Conservation (phyloP, 257 asterid genomes). For the Nyctanthes arbortristis region DNA sequence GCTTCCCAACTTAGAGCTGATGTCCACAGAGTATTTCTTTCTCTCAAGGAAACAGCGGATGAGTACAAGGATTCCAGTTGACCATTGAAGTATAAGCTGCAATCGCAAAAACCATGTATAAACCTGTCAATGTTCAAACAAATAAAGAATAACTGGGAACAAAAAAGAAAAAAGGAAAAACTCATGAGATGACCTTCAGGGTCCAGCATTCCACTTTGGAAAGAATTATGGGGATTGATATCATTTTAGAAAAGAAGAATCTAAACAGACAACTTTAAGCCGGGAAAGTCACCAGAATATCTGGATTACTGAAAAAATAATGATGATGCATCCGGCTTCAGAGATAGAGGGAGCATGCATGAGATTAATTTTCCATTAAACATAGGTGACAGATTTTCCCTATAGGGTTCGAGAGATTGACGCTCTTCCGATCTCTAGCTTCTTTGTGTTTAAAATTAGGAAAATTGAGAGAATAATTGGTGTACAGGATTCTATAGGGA, state of each 20-base stretch:
- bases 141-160: neutral
- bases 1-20: constrained; percentile 91
- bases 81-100: constrained; percentile 99
- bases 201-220: neutral
- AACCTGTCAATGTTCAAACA: neutral
- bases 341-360: neutral
- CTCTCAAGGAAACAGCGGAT: constrained; percentile 81
- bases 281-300: neutral
- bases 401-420: neutral
- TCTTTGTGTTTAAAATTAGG: neutral
- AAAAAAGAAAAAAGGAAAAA: no score
- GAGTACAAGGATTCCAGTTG: constrained; percentile 84
- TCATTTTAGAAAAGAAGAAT: neutral
- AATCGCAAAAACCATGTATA: constrained; percentile 32
- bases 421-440: neutral
- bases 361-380: neutral
- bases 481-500: neutral
- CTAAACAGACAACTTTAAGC: neutral
- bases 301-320: neutral
- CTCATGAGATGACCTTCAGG: neutral
- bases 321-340: neutral
- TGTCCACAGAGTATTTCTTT: constrained; percentile 59
- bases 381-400: neutral
- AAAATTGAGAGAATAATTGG: neutral
- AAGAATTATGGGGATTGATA: neutral